Percentiles rank a stretch among this genome's conserved stretches.
phyloP scores from a whole-genome alignment of 176 grass and related monocot species.

The Phoenix roebelenii region DNA sequence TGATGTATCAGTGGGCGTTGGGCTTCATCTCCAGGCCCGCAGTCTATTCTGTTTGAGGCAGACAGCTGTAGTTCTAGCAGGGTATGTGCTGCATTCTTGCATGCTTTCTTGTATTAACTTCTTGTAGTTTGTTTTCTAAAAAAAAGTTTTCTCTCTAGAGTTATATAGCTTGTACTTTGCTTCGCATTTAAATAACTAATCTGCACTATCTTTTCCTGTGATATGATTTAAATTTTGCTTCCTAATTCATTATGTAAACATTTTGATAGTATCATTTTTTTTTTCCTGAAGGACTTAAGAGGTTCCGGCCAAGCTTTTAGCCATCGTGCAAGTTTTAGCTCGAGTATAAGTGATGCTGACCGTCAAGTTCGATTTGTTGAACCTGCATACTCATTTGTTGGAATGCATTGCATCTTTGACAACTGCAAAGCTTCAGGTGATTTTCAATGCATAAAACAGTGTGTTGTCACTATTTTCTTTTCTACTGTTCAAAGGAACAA shows the following conservation, averaged over 20 bases:
- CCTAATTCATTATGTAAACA: background rate
- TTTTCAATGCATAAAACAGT: conserved; percentile 1
- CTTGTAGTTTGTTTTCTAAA: background rate
- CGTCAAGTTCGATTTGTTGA: conserved; percentile 49
- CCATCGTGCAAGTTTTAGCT: conserved; percentile 40
- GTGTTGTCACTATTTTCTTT: too few species aligned
- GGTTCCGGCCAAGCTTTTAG: conserved; percentile 41
- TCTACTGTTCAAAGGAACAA: too few species aligned
- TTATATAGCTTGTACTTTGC: too few species aligned
- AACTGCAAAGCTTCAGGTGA: conserved; percentile 85
- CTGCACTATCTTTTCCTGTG: too few species aligned
- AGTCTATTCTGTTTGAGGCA: conserved; percentile 38
- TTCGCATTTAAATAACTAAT: too few species aligned
- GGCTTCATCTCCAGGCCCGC: conserved; percentile 33
- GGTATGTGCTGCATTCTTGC: conserved; percentile 29
- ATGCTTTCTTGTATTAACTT: background rate
- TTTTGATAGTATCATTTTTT: conserved; percentile 20
- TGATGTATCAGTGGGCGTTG: conserved; percentile 51
- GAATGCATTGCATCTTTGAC: conserved; percentile 99
- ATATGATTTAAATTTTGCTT: background rate
- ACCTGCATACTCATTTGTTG: conserved; percentile 90
- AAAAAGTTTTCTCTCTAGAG: too few species aligned
- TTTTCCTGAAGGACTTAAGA: conserved; percentile 61
- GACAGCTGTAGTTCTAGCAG: conserved; percentile 60
- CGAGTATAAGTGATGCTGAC: conserved; percentile 58